Conservation (phyloP, 129 eudicot genomes). For the Flaveria brownii region DNA sequence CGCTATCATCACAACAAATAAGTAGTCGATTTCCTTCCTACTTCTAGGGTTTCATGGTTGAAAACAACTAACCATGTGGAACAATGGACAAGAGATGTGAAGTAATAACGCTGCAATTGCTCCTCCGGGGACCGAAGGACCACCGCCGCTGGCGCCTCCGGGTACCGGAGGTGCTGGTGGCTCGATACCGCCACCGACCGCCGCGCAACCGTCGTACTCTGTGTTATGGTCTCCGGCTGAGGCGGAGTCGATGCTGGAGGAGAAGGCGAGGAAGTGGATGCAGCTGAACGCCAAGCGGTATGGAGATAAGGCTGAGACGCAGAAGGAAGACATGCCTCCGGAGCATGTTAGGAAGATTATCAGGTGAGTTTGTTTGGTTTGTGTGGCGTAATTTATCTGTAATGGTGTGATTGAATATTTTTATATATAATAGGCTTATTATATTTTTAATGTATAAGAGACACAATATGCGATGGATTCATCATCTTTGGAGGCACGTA, state of each 20-base stretch:
- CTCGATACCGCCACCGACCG: conserved; percentile 79
- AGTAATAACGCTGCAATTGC: conserved; percentile 46
- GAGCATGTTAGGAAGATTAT: conserved; percentile 95
- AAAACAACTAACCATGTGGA: conserved; percentile 45
- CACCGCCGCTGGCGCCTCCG: conserved; percentile 59
- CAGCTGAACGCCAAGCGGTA: conserved; percentile 92
- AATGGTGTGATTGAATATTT: neutral
- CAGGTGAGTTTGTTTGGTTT: conserved; percentile 40
- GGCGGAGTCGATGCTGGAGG: conserved; percentile 78
- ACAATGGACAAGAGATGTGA: conserved; percentile 49
- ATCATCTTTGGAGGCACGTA: neutral
- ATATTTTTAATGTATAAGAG: neutral
- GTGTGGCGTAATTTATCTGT: neutral
- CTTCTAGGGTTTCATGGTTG: conserved; percentile 39
- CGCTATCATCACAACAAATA: neutral
- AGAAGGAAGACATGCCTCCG: conserved; percentile 99
- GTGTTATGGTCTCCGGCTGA: conserved; percentile 79
- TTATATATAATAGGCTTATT: no score
- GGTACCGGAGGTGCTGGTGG: conserved; percentile 77
- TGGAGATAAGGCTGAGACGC: conserved; percentile 92
- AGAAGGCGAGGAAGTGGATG: conserved; percentile 97
- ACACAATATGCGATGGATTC: neutral
- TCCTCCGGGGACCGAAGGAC: conserved; percentile 69
- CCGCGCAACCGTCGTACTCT: conserved; percentile 78
- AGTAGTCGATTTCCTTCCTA: neutral